phyloP scores from a whole-genome alignment of 2,329 filamentous ascomycete species.

The Xylariomycetidae sp. region DNA sequence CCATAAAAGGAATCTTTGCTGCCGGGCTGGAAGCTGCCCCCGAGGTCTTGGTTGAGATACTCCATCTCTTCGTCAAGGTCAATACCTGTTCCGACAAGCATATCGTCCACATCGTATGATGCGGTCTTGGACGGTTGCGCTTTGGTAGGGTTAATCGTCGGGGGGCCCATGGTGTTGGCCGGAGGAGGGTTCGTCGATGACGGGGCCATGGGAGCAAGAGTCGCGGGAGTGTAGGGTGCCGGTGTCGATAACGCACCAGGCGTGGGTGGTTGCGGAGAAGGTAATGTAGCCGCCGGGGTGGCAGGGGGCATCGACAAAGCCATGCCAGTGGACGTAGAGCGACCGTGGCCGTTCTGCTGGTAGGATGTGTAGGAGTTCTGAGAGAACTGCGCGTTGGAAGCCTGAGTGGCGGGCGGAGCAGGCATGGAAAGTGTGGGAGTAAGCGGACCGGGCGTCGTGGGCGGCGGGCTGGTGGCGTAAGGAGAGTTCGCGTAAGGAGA shows the following conservation, averaged over 20 bases:
- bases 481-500: conserved; percentile 54
- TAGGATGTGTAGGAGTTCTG: conserved; percentile 28
- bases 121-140: conserved; percentile 50
- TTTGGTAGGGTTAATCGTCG: conserved; percentile 16
- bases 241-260: conserved; percentile 14
- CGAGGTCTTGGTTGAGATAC: conserved; percentile 55
- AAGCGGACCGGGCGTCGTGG: conserved; percentile 25
- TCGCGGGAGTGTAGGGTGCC: conserved; percentile 21
- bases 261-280: conserved; percentile 15
- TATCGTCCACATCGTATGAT: conserved; percentile 74
- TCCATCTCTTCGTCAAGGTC: conserved; percentile 84
- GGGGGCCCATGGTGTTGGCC: conserved; percentile 28
- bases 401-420: conserved; percentile 24
- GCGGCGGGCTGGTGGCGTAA: conserved; percentile 41
- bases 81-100: conserved; percentile 77
- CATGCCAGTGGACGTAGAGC: conserved; percentile 11
- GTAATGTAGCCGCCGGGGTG: conserved; percentile 11
- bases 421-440: conserved; percentile 31
- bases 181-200: conserved; percentile 12
- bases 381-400: conserved; percentile 11
- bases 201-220: conserved; percentile 19
- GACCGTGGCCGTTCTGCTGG: conserved; percentile 23
- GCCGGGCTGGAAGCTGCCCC: conserved; percentile 49
- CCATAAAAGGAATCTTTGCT: conserved; percentile 56
- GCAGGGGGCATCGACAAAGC: conserved; percentile 18